These are phyloP conservation scores for Plantago major DNA, from an alignment of 257 asterid species.

Conservation along the genomic window DNA sequence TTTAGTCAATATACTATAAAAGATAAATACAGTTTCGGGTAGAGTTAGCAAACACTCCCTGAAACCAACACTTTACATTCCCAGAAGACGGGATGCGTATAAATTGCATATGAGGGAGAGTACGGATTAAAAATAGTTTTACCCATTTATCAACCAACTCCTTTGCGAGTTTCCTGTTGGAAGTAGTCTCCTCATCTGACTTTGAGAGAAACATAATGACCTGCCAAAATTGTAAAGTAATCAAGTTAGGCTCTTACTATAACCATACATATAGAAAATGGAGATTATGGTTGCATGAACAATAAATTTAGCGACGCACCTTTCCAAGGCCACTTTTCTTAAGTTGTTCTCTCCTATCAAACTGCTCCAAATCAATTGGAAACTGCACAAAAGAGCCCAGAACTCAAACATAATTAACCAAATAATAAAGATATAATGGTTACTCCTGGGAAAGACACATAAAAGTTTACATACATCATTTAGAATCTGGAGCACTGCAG, in stretches of 20 bases:
- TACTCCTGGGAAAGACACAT: neutral
- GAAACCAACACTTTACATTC: too few relatives aligned
- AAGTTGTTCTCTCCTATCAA: constrained; percentile 76
- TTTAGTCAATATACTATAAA: too few relatives aligned
- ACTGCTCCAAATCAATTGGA: constrained; percentile 86
- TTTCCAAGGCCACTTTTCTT: constrained; percentile 95
- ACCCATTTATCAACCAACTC: constrained; percentile 99
- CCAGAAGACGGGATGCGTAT: too few relatives aligned
- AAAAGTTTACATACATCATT: constrained; percentile 53
- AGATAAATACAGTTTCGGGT: too few relatives aligned
- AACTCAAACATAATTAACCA: constrained; percentile 17
- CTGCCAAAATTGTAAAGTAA: constrained; percentile 33
- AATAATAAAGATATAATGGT: neutral
- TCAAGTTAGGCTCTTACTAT: constrained; percentile 16
- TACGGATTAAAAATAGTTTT: constrained; percentile 15
- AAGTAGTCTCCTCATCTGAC: constrained; percentile 91
- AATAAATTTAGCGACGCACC: constrained; percentile 35
- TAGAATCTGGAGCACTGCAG: constrained; percentile 75
- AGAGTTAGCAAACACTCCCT: too few relatives aligned
- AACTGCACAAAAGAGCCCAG: constrained; percentile 10
- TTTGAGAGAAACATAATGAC: constrained; percentile 95
- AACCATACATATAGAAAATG: neutral
- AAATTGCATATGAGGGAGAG: neutral
- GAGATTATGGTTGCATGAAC: neutral
- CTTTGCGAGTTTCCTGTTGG: constrained; percentile 86